These are phyloP conservation scores for Geranium brycei DNA, from an alignment of 345 rosid genomes.

Conservation along the genomic window DNA sequence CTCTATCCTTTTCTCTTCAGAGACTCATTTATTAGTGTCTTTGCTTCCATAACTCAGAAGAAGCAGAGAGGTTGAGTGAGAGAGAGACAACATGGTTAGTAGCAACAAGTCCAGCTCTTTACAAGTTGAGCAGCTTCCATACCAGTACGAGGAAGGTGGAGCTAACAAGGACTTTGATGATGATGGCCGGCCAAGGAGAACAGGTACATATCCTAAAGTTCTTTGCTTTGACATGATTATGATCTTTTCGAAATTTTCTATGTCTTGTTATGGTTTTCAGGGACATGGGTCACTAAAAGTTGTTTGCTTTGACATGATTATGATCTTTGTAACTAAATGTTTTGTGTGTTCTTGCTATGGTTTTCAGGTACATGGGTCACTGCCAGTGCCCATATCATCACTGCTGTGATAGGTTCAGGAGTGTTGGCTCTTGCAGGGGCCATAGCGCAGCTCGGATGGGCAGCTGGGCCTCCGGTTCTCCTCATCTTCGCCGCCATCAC, in stretches of 20 bases:
- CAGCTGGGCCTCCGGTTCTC: constrained; percentile 58
- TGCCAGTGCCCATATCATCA: constrained; percentile 82
- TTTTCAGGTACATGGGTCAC: constrained; percentile 64
- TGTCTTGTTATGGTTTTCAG: no score
- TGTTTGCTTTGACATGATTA: no score
- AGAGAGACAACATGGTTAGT: background rate
- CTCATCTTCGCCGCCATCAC: constrained; percentile 61
- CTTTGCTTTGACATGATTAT: no score
- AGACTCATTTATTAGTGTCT: no score
- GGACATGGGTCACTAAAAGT: no score
- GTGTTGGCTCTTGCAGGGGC: constrained; percentile 83
- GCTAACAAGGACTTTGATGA: constrained; percentile 45
- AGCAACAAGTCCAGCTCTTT: background rate
- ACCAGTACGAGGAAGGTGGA: background rate
- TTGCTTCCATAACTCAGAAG: no score
- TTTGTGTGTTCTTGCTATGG: background rate
- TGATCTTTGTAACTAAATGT: no score
- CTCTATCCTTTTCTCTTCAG: no score
- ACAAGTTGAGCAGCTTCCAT: background rate
- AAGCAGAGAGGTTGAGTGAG: background rate
- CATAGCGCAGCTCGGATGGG: constrained; percentile 79
- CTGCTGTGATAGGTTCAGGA: constrained; percentile 89
- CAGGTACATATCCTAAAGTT: constrained; percentile 21
- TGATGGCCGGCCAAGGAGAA: constrained; percentile 58
- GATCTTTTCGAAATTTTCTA: no score